Evolutionary conservation across 1,284 basidiomycete species (phyloP), one percentile per base, ranked within the genome.

Genomic region (Microbotryum violaceum): DNA sequence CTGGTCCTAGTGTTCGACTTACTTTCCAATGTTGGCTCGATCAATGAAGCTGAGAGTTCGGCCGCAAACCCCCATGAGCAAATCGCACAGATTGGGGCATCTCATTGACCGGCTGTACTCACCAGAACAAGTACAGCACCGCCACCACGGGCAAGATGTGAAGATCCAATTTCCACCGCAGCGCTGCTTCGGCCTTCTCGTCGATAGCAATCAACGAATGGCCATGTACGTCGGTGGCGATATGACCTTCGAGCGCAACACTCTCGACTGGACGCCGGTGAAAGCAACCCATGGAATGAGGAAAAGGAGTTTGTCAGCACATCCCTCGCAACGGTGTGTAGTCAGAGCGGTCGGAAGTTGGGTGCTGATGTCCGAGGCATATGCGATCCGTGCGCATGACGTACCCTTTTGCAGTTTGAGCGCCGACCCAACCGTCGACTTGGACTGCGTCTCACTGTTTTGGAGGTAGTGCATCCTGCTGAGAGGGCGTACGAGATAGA

Each of bases 1-100:
- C 12, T 53, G 51, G 27, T 53, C 33, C 16, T 8, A 33, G 51
- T n/a, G 18, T 25, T 29, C 27, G n/a, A 14, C 33, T 23, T 21
- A 60, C 51, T 72, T 72, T 29, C 71, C 71, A n/a, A 72, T 65
- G 55, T 72, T 72, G 23, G 69, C 63, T 12, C 70, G 62, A 56
- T 72, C 70, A 53, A 66, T 62, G 37, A 68, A 71, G 56, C 48
- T 29, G 23, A 10, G 21, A 10, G 20, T 29, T 10, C 5, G 14
- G 1, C 4, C 48, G 27, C 27, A 27, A 27, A 4, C 27, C 27
- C 27, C 4, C 27, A 49, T 49, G 23, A 29, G 48, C 14, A 29
- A 21, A 10, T 31, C 2, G 1, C 31, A 31, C 9, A 9, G 7
- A 31, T 1, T 9, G 9, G 9, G 1, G 8, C 31, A 31, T 6